Base-by-base conservation (phyloP, 352 stramenopile genomes). In the Pythium phragmitis region DNA sequence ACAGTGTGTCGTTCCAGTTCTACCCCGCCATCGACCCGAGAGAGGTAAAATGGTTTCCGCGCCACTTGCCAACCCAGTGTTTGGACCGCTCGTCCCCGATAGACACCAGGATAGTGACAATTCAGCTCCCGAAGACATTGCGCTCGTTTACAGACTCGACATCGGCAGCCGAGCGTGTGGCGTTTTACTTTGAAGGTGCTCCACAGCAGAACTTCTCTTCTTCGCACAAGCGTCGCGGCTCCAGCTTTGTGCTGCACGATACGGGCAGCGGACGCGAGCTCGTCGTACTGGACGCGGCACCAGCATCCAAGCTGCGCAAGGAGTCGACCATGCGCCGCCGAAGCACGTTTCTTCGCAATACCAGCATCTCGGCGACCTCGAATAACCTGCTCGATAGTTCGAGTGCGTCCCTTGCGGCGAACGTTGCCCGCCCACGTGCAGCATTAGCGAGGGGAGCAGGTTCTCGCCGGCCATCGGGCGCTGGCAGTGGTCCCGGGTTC, bases 1-100 rank as follows among this genome's bases (percentile, higher is more conserved):
- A 91, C 42, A 89, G 80, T 46, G 79, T 84, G 19, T 63, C 73
- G 14, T 91, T 89, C 41, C 72, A 88, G 19, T 91, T 87, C 56
- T 86, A 91, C 55, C 67, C 76, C 1, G 73, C 82, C 3, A 48
- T 85, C 9, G 67, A 83, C 8, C 61, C 73, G 9, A 57, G 30
- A 6, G 77, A 87, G 12, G 52, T 88, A 34, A 80, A 77, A 48
- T 89, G 80, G 82, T 77, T 63, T 4, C 82, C 82, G 3, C 70
- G 73, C 14, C 78, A 91, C 42, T 52, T 91, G 11, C 80, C 82
- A 1, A 79, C 77, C 1, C 71, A 75, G 16, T 75, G 65, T 26
- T 69, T 83, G 7, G 64, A 83, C 33, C 78, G 80, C 9, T 43
- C 54, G 2, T 33, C 71, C 46, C 70, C 78, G 36, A 60, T 68